Evolutionary conservation across 2,329 filamentous ascomycete genomes (phyloP).

Genomic region (Sporothrix sp.): DNA sequence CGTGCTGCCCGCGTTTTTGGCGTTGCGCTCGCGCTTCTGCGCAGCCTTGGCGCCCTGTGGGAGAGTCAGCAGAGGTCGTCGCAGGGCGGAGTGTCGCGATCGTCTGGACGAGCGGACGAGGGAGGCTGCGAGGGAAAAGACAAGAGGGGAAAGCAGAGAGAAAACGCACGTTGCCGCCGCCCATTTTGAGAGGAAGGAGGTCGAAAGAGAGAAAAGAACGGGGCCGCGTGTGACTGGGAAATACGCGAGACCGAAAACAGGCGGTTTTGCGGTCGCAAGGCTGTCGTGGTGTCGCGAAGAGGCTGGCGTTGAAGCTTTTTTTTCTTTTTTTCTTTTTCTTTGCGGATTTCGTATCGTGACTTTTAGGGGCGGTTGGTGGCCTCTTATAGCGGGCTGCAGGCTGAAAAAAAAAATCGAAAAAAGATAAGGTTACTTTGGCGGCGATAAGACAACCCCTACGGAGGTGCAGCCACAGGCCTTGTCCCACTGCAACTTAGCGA

Average conservation of each 20-base stretch:
- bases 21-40: conserved; percentile 64
- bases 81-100: neutral
- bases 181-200: conserved; percentile 20
- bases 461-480: too few relatives aligned
- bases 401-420: neutral
- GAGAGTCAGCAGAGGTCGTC: too few relatives aligned
- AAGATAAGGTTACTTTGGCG: too few relatives aligned
- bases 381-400: neutral
- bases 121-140: neutral
- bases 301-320: neutral
- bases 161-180: conserved; percentile 26
- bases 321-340: neutral
- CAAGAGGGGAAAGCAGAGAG: neutral
- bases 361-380: neutral
- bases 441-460: too few relatives aligned
- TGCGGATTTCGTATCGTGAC: neutral
- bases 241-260: too few relatives aligned
- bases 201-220: neutral
- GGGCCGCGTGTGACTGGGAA: too few relatives aligned
- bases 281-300: neutral
- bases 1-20: conserved; percentile 42
- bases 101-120: neutral
- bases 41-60: conserved; percentile 29
- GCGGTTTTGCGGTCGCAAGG: too few relatives aligned
- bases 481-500: too few relatives aligned